Evolutionary conservation across 1,139 yeast genomes (phyloP).

Genomic region (Suhomyces anneliseae): DNA sequence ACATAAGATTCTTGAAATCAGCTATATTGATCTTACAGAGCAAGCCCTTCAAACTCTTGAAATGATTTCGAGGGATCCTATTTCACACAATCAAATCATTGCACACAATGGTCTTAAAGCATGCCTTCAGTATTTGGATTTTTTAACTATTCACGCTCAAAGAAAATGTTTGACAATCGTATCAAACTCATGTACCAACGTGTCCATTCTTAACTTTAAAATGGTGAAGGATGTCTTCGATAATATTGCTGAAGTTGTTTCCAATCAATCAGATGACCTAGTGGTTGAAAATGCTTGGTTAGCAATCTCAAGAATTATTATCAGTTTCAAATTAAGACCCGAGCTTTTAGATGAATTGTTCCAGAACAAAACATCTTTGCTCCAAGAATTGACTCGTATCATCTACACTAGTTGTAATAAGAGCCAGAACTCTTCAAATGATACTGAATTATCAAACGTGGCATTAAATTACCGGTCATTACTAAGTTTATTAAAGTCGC

Average conservation of each 20-base stretch:
- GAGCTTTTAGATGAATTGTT: conserved; percentile 49
- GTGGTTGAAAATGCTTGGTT: conserved; percentile 73
- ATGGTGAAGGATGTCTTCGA: conserved; percentile 60
- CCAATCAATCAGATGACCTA: conserved; percentile 55
- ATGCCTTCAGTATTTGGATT: conserved; percentile 76
- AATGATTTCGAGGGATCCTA: conserved; percentile 59
- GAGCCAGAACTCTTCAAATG: conserved; percentile 17
- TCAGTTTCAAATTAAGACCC: conserved; percentile 50
- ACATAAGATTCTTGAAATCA: conserved; percentile 68
- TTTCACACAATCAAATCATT: conserved; percentile 50
- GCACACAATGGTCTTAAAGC: conserved; percentile 64
- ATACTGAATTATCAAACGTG: conserved; percentile 16
- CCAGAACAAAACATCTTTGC: conserved; percentile 25
- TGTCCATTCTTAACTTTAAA: conserved; percentile 45
- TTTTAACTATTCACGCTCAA: conserved; percentile 87
- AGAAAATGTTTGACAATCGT: conserved; percentile 77
- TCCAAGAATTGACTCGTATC: conserved; percentile 29
- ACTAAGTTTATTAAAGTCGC: conserved; percentile 43
- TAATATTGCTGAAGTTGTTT: conserved; percentile 59
- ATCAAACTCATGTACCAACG: conserved; percentile 66
- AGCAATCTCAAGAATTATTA: conserved; percentile 62
- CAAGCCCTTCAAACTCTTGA: conserved; percentile 82
- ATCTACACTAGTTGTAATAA: conserved; percentile 33
- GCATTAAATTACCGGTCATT: conserved; percentile 33
- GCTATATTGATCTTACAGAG: conserved; percentile 88